Percentiles rank a stretch among this genome's conserved stretches.
Evolutionary conservation across 2,329 filamentous ascomycete species (phyloP).

Genomic region (Xylariaceae sp.): DNA sequence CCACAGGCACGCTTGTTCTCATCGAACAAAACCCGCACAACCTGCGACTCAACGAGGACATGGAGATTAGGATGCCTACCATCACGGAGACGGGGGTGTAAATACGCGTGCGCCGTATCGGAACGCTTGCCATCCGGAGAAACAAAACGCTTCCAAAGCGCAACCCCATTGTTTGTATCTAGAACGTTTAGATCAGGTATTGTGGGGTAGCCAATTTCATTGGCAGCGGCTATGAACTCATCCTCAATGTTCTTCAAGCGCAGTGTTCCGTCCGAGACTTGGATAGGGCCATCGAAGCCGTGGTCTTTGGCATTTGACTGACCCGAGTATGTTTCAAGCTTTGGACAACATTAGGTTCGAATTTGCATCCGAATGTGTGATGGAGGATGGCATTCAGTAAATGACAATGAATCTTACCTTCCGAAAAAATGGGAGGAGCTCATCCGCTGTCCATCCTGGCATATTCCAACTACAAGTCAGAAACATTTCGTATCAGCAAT

Average conservation of each 20-base stretch:
- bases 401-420: conserved; percentile 35
- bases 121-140: conserved; percentile 27
- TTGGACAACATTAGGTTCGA: neutral
- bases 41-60: conserved; percentile 28
- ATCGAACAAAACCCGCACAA: conserved; percentile 50
- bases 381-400: neutral
- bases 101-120: conserved; percentile 26
- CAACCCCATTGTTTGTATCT: conserved; percentile 35
- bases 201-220: conserved; percentile 43
- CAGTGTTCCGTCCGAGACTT: conserved; percentile 45
- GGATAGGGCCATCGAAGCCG: conserved; percentile 45
- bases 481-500: too few relatives aligned
- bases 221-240: conserved; percentile 44
- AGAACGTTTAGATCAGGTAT: conserved; percentile 47
- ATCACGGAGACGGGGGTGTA: conserved; percentile 27
- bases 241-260: conserved; percentile 37
- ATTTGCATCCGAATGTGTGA: neutral
- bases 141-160: conserved; percentile 23
- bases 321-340: conserved; percentile 30
- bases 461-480: conserved; percentile 30
- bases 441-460: conserved; percentile 29
- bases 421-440: conserved; percentile 47
- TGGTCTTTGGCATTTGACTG: conserved; percentile 40
- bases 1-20: conserved; percentile 47
- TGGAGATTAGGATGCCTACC: conserved; percentile 30